Conservation (phyloP, 169 alveolate genomes). For the Cyclospora cayetanensis region DNA sequence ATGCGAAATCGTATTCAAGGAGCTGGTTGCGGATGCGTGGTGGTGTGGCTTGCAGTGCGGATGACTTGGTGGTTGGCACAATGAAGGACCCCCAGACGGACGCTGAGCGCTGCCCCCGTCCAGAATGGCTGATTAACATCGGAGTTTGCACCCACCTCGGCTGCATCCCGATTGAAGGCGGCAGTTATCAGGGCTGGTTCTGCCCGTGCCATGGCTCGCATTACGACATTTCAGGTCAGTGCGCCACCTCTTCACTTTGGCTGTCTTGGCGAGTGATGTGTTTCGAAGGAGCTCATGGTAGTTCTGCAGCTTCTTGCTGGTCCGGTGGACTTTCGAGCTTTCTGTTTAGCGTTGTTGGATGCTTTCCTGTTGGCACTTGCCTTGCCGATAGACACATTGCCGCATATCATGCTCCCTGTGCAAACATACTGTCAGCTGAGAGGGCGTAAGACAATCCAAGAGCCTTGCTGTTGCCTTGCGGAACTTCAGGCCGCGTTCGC, state of each 20-base stretch:
- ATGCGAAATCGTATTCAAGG: neutral
- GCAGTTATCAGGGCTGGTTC: constrained; percentile 87
- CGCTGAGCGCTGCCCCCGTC: constrained; percentile 83
- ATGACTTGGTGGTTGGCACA: constrained; percentile 82
- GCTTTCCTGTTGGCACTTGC: no score
- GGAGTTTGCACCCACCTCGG: constrained; percentile 91
- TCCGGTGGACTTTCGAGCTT: no score
- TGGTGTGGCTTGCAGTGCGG: constrained; percentile 72
- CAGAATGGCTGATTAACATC: constrained; percentile 88
- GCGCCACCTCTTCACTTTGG: no score
- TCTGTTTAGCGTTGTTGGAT: no score
- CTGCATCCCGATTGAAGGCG: constrained; percentile 87
- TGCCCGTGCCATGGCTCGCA: constrained; percentile 93
- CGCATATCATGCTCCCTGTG: no score
- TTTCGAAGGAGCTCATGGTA: no score
- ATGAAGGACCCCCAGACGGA: constrained; percentile 90
- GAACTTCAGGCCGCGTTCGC: constrained; percentile 82
- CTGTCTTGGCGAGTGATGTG: no score
- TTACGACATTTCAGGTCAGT: constrained; percentile 86
- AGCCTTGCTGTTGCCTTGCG: no score
- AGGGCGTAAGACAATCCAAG: no score
- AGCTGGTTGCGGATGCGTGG: neutral
- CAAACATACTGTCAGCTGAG: no score
- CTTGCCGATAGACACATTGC: no score
- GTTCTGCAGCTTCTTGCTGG: no score